Percentiles rank a stretch among this genome's conserved stretches.
Conservation (phyloP, 306 rosid species). For the Glycine latifolia region DNA sequence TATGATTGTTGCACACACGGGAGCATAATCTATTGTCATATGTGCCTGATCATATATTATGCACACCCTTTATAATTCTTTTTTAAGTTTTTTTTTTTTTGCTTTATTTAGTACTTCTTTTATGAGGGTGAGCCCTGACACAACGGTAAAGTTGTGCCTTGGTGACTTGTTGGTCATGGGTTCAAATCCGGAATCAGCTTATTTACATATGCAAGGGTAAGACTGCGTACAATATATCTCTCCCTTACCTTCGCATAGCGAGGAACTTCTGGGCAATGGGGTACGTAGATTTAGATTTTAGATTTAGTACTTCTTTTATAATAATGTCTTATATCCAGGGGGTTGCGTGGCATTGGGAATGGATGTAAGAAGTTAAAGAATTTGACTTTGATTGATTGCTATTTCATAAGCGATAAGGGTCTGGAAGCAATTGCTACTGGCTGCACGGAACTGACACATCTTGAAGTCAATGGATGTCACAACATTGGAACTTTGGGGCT, state of each 20-base stretch:
- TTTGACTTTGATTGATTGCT: constrained; percentile 79
- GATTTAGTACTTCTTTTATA: constrained; percentile 7
- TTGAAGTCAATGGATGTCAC: constrained; percentile 87
- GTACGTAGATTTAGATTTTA: too few species aligned
- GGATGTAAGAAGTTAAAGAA: constrained; percentile 84
- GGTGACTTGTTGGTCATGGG: too few species aligned
- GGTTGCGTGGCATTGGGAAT: constrained; percentile 67
- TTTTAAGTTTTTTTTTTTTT: background rate
- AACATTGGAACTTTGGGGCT: constrained; percentile 74
- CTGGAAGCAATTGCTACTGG: constrained; percentile 83
- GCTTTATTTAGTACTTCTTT: constrained; percentile 14
- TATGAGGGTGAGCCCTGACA: background rate
- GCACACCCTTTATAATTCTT: constrained; percentile 9
- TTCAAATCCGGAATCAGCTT: too few species aligned
- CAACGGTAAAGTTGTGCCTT: too few species aligned
- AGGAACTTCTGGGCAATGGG: too few species aligned
- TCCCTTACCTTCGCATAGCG: too few species aligned
- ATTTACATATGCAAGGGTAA: too few species aligned
- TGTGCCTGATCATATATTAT: too few species aligned
- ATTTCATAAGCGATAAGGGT: constrained; percentile 72
- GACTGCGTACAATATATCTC: too few species aligned
- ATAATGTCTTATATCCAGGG: constrained; percentile 59
- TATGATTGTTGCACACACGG: too few species aligned
- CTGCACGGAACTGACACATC: constrained; percentile 77
- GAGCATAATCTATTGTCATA: too few species aligned